phyloP scores from a whole-genome alignment of 371 early-diverging fungal genomes.

The Apophysomyces trapeziformis region DNA sequence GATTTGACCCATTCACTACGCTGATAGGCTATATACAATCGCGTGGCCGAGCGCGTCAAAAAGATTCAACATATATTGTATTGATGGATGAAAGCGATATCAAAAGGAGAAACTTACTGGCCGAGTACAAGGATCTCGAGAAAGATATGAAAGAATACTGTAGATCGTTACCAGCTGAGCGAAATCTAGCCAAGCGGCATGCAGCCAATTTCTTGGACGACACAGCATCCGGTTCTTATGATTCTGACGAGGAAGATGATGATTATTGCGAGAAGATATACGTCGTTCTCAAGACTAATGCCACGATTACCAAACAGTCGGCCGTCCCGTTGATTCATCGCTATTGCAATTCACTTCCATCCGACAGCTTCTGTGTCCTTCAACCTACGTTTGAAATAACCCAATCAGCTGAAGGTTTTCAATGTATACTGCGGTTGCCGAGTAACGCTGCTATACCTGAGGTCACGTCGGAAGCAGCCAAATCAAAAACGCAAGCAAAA shows the following conservation, averaged over 20 bases:
- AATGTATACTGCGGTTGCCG: slow-evolving; percentile 65
- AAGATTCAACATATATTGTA: slow-evolving; percentile 75
- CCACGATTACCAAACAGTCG: slow-evolving; percentile 65
- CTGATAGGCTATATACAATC: slow-evolving; percentile 88
- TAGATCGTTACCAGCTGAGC: slow-evolving; percentile 47
- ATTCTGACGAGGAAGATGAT: slow-evolving; percentile 33
- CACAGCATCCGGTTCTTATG: slow-evolving; percentile 28
- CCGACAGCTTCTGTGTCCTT: slow-evolving; percentile 56
- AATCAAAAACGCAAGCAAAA: slow-evolving; percentile 70
- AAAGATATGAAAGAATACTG: slow-evolving; percentile 58
- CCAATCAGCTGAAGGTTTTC: slow-evolving; percentile 32
- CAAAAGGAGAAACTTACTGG: slow-evolving; percentile 38
- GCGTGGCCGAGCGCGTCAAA: slow-evolving; percentile 89
- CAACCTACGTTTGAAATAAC: slow-evolving; percentile 54
- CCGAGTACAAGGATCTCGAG: slow-evolving; percentile 55
- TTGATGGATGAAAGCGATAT: slow-evolving; percentile 64
- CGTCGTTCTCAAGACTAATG: slow-evolving; percentile 61
- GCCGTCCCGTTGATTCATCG: slow-evolving; percentile 63
- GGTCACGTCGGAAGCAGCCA: slow-evolving; percentile 58
- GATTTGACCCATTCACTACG: slow-evolving; percentile 81
- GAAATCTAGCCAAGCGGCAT: slow-evolving; percentile 39
- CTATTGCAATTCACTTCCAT: slow-evolving; percentile 68
- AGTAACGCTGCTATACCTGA: slow-evolving; percentile 66
- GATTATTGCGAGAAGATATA: slow-evolving; percentile 38
- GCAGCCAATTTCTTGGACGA: slow-evolving; percentile 6